phyloP scores from a whole-genome alignment of 352 stramenopile species.

The Phytophthora tentaculata region DNA sequence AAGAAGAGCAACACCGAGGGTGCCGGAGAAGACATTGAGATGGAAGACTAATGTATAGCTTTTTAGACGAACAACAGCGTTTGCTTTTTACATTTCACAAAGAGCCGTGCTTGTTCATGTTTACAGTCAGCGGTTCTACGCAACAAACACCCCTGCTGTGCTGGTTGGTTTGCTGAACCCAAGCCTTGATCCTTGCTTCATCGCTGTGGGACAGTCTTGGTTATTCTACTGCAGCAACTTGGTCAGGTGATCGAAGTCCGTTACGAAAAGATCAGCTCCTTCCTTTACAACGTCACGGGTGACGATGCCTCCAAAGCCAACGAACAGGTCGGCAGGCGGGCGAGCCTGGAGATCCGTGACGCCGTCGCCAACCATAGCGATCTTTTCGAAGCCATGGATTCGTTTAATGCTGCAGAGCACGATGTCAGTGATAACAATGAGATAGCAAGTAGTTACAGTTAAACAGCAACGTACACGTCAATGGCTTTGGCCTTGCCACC shows the following conservation, averaged over 20 bases:
- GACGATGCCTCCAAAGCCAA: constrained; percentile 98
- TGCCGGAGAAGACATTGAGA: constrained; percentile 55
- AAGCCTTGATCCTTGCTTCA: too few species aligned
- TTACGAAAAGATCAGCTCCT: constrained; percentile 97
- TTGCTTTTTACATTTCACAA: constrained; percentile 34
- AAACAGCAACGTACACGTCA: constrained; percentile 52
- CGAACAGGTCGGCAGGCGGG: constrained; percentile 96
- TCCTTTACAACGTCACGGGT: constrained; percentile 93
- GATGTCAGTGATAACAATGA: constrained; percentile 15
- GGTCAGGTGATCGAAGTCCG: constrained; percentile 93
- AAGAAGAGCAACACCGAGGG: constrained; percentile 62
- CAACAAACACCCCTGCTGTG: constrained; percentile 1
- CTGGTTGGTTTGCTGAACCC: constrained; percentile 5
- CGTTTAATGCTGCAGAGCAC: constrained; percentile 83
- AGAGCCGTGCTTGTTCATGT: constrained; percentile 27
- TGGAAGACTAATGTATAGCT: constrained; percentile 53
- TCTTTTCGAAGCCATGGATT: constrained; percentile 91
- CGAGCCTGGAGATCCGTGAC: constrained; percentile 98
- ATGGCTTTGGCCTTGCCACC: constrained; percentile 84
- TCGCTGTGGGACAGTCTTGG: neutral
- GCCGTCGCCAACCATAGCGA: constrained; percentile 99
- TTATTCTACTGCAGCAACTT: constrained; percentile 58
- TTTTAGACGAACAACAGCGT: constrained; percentile 41
- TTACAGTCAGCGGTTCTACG: constrained; percentile 3
- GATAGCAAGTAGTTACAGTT: neutral